Evolutionary conservation across 306 rosid genomes (phyloP).

Genomic region (Malus sieversii): DNA sequence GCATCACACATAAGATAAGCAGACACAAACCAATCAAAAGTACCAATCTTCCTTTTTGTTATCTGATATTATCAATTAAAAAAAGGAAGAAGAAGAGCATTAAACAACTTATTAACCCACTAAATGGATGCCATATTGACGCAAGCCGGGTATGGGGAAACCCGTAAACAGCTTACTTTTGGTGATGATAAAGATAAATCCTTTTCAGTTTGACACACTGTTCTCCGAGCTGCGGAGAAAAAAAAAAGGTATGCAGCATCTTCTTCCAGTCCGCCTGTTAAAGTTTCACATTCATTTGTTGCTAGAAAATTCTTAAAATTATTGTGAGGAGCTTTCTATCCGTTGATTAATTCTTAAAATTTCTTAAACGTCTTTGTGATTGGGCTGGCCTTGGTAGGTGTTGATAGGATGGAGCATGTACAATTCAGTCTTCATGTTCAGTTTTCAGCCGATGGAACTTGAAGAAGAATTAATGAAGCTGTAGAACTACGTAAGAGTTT

Average conservation of each 20-base stretch:
- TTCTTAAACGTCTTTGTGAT: constrained; percentile 27
- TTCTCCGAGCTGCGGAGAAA: background rate
- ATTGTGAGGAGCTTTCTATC: background rate
- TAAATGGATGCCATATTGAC: too few species aligned
- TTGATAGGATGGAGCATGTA: constrained; percentile 94
- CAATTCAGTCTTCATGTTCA: constrained; percentile 86
- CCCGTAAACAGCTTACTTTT: background rate
- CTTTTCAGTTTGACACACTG: background rate
- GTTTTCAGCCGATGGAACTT: constrained; percentile 35
- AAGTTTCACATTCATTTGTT: constrained; percentile 11
- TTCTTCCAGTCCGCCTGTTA: constrained; percentile 42
- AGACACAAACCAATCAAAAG: background rate
- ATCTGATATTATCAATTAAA: too few species aligned
- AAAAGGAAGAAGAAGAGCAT: too few species aligned
- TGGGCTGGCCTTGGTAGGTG: constrained; percentile 43
- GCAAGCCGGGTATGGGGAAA: background rate
- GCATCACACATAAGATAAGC: background rate
- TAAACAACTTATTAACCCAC: too few species aligned
- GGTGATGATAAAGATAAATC: background rate
- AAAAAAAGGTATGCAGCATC: constrained; percentile 37
- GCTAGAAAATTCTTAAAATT: background rate
- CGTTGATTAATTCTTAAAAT: background rate
- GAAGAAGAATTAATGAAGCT: constrained; percentile 67
- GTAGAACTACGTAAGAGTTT: constrained; percentile 54
- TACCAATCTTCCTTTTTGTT: too few species aligned